Percentiles rank a stretch among this genome's conserved stretches.
Conservation (phyloP, 306 rosid genomes). For the Medicago ruthenica region DNA sequence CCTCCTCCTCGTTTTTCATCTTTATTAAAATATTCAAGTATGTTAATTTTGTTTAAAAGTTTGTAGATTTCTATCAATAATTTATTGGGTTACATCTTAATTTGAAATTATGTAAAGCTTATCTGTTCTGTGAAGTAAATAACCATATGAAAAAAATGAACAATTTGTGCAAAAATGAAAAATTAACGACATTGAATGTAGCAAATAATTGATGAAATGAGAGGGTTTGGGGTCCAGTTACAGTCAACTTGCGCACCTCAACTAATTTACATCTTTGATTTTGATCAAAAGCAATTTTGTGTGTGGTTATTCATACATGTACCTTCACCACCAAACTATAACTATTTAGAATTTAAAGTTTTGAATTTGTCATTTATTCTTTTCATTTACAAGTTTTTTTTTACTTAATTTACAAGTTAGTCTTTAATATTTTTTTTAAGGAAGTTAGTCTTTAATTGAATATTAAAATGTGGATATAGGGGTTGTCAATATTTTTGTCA, state of each 20-base stretch:
- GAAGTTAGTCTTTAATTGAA: too few species aligned
- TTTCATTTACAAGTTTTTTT: too few species aligned
- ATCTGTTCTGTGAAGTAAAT: neutral
- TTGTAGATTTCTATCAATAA: neutral
- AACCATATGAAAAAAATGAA: neutral
- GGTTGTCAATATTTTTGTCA: too few species aligned
- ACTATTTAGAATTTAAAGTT: neutral
- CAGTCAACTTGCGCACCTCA: slow-evolving; percentile 6
- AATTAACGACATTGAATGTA: neutral
- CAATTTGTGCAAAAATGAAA: neutral
- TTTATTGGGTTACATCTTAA: neutral
- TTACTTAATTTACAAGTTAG: too few species aligned
- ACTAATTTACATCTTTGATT: slow-evolving; percentile 15
- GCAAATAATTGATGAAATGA: neutral
- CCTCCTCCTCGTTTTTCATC: slow-evolving; percentile 11
- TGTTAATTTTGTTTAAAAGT: neutral
- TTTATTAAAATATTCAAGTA: neutral
- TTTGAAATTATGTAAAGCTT: neutral
- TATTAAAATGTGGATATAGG: too few species aligned
- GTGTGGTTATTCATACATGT: slow-evolving; percentile 22
- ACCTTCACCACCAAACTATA: slow-evolving; percentile 1
- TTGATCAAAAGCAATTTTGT: slow-evolving; percentile 9
- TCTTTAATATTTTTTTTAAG: too few species aligned
- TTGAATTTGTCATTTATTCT: neutral
- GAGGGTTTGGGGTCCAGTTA: slow-evolving; percentile 19